Evolutionary conservation across 2,329 filamentous ascomycete genomes (phyloP), one percentile per base, ranked within the genome.

Genomic region (Fusarium cicatricum): DNA sequence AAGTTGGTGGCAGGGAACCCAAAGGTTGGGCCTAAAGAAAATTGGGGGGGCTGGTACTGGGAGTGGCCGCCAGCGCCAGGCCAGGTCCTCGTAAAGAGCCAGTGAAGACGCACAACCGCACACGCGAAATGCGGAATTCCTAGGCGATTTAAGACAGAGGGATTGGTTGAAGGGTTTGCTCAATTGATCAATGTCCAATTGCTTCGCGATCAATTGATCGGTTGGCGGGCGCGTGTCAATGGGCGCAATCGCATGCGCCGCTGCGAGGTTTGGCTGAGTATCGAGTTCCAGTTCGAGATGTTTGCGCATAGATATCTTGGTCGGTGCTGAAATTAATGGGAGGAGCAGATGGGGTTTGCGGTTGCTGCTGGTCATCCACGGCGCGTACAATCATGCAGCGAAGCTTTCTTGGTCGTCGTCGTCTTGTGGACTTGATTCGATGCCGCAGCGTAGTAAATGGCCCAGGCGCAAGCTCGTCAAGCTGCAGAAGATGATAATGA

Each of bases 1-100:
- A 71, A 64, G 54, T 40, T 68, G 70, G 70, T 71, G 70, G 70
- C 69, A 66, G 61, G 67, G 66, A 64, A 60, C 60, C 62, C 48
- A 55, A 26, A 55, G 53, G 59, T 44, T 59, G 61, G 60, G 58
- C 54, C 50, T 31, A 58, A 57, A 59, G 8, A 58, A 62, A 64
- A 60, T 51, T 54, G 56, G 56, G 51, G 60, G 51, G 55, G 59
- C 39, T 66, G 59, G 61, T 53, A 39, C 51, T 49, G 38, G 45
- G 19, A 54, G 50, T 58, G 51, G 51, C 51, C 61, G 58, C 58
- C 61, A 45, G 48, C 40, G 54, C 43, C 43, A 63, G 51, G 41
- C 60, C 60, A 49, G 42, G 60, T 40, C 51, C 37, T 63, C 36
- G 33, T 50, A 45, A 51, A 59, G 38, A 55, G 33, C 58, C 37